Evolutionary conservation across 2,329 filamentous ascomycete species (phyloP), one percentile per base, ranked within the genome.

Genomic region (Cercospora zeina): DNA sequence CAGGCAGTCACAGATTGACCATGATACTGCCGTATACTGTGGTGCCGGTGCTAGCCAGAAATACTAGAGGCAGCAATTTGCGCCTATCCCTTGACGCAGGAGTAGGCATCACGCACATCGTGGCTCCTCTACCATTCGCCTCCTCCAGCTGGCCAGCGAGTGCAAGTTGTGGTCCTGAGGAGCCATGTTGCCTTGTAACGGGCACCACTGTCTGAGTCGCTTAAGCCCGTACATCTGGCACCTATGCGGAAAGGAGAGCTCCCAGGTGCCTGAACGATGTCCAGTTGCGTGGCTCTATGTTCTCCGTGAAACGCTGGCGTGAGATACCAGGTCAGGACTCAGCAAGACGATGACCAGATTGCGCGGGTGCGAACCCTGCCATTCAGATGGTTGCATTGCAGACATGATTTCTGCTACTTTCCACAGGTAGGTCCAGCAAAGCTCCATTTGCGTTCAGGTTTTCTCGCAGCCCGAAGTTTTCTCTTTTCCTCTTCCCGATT

Each of bases 371-470:
- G 3, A 14, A 11, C 42, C 14, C 9, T 19, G 21, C 13, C 42
- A 27, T 49, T 14, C 21, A 10, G 21, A n/a, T 24, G 13, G 14
- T 2, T 13, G 42, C 42, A n/a, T 19, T 19, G 24, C 42, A 27
- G 9, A 21, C 21, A 49, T 14, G 13, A 24, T 11, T 30, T 7
- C 42, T 49, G 21, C 42, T 8, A 24, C 27, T n/a, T 21, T 27
- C 21, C 42, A 27, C 42, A 49, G 42, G 42, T 49, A 49, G 13
- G 42, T 49, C 42, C 42, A 49, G 42, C 42, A 30, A 49, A 21
- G 3, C 21, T 14, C 27, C 21, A 6, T 30, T 49, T 5, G 42
- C 42, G n/a, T 3, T 13, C 42, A 30, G 27, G 11, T 2, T 30
- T n/a, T 27, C 42, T 49, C 42, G 42, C 6, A 49, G 21, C 7